Conservation (phyloP, 108 stramenopile genomes). For the Epithemia pelagica region DNA sequence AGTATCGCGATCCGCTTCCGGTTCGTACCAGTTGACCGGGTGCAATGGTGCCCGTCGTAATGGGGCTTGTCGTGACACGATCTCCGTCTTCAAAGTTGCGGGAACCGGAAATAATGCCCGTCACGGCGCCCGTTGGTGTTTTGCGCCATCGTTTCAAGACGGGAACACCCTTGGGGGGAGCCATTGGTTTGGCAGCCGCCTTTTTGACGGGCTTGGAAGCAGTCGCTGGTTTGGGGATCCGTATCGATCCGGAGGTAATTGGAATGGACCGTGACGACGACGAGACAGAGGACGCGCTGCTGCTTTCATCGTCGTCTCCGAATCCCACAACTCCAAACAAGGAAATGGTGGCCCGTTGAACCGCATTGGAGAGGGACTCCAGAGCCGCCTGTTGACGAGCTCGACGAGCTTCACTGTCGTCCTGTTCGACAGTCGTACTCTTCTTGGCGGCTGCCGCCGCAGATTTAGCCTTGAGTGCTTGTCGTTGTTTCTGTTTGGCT, state of each 20-base stretch:
- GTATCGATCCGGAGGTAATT: not conserved
- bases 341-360: conserved; percentile 27
- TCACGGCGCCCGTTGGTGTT: conserved; percentile 52
- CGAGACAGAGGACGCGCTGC: not conserved
- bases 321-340: conserved; percentile 28
- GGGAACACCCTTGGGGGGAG: conserved; percentile 32
- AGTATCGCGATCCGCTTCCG: conserved; percentile 68
- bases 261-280: too few species aligned
- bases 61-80: conserved; percentile 60
- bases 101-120: conserved; percentile 57
- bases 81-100: conserved; percentile 60
- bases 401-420: conserved; percentile 16
- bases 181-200: not conserved
- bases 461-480: not conserved
- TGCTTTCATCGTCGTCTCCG: not conserved
- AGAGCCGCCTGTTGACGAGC: conserved; percentile 21
- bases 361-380: conserved; percentile 17
- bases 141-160: conserved; percentile 41
- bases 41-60: conserved; percentile 45
- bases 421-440: conserved; percentile 10
- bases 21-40: conserved; percentile 59
- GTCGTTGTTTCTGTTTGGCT: conserved; percentile 8
- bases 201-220: not conserved
- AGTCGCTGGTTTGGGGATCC: not conserved
- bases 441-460: conserved; percentile 1